phyloP scores from a whole-genome alignment of 2,329 filamentous ascomycete species.

The Aspergillus viridinutans region DNA sequence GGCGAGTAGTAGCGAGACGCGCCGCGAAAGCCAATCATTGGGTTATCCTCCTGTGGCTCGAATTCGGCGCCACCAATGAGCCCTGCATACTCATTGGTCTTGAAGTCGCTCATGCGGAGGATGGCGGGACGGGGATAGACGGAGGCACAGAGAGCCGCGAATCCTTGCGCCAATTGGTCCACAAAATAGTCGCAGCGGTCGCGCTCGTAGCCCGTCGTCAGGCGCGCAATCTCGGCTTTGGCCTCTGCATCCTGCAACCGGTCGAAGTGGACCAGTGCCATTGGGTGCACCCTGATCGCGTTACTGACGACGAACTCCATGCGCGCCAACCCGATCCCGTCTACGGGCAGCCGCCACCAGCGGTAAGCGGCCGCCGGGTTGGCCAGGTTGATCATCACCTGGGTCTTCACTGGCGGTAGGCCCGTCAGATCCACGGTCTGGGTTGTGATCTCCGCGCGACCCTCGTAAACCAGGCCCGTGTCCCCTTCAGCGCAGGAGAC shows the following conservation, averaged over 20 bases:
- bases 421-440: constrained; percentile 26
- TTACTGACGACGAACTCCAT: constrained; percentile 42
- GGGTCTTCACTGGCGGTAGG: constrained; percentile 22
- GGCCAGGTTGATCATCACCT: constrained; percentile 39
- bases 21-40: constrained; percentile 42
- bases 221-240: constrained; percentile 21
- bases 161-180: constrained; percentile 34
- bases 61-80: constrained; percentile 40
- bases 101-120: constrained; percentile 41
- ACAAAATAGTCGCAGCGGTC: constrained; percentile 38
- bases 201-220: constrained; percentile 29
- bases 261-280: constrained; percentile 36
- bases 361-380: constrained; percentile 37
- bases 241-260: constrained; percentile 24
- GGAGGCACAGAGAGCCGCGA: constrained; percentile 36
- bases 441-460: constrained; percentile 30
- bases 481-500: constrained; percentile 39
- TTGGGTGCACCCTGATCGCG: constrained; percentile 34
- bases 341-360: constrained; percentile 38
- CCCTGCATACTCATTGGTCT: constrained; percentile 40
- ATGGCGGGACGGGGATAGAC: constrained; percentile 38
- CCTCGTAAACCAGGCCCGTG: constrained; percentile 36
- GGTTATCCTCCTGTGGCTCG: constrained; percentile 39
- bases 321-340: constrained; percentile 39
- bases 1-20: constrained; percentile 42